Conservation (phyloP, 2,329 filamentous ascomycete species). For the Aspergillus latus region DNA sequence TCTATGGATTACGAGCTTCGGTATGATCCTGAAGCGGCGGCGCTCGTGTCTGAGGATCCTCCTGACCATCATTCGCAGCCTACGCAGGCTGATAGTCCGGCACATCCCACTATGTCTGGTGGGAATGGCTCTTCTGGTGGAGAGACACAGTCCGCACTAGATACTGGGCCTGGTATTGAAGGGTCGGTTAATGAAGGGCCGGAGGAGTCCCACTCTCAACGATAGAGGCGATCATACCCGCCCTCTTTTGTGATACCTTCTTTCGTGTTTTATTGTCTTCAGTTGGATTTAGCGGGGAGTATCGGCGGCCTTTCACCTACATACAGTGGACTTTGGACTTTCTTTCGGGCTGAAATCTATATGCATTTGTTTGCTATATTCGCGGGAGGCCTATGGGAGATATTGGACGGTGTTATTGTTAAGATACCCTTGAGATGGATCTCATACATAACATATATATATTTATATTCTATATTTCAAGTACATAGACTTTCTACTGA, state of each 20-base stretch:
- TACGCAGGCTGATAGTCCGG: not conserved
- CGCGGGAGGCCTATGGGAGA: not conserved
- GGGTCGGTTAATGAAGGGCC: not conserved
- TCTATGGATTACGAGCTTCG: constrained; percentile 33
- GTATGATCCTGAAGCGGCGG: constrained; percentile 42
- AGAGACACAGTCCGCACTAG: not conserved
- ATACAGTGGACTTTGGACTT: not conserved
- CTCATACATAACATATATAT: not conserved
- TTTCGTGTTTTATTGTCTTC: constrained; percentile 5
- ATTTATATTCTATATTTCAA: too few species aligned
- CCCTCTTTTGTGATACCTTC: not conserved
- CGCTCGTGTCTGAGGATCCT: constrained; percentile 32
- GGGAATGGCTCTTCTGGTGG: not conserved
- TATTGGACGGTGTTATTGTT: not conserved
- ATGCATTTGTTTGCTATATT: not conserved
- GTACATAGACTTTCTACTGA: too few species aligned
- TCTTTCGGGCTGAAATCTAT: not conserved
- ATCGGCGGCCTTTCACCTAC: constrained; percentile 9
- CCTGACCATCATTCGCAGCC: constrained; percentile 1
- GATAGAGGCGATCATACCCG: not conserved
- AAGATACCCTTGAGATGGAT: constrained; percentile 11
- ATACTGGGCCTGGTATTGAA: not conserved
- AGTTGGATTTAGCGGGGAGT: constrained; percentile 20
- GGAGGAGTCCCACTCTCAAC: not conserved
- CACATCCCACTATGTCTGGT: not conserved